phyloP scores from a whole-genome alignment of 192 early-diverging fungal species.

The Lunasporangiospora selenospora region DNA sequence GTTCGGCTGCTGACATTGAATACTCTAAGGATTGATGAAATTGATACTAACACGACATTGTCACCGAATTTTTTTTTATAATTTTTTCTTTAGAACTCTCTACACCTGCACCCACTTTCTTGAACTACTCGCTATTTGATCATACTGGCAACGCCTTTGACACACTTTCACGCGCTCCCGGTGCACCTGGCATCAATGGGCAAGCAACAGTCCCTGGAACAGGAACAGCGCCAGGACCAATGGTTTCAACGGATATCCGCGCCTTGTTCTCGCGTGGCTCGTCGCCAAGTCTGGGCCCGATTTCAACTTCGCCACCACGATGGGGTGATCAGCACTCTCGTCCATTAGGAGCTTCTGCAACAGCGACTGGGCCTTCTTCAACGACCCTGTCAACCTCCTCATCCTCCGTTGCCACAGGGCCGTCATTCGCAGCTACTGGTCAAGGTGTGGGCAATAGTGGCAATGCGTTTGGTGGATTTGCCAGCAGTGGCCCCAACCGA shows the following conservation, averaged over 20 bases:
- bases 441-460: no score
- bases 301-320: constrained; percentile 33
- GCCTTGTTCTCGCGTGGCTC: constrained; percentile 32
- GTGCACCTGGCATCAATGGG: not conserved
- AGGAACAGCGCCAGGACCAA: constrained; percentile 30
- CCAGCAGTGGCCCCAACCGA: no score
- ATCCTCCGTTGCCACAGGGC: no score
- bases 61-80: no score
- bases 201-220: not conserved
- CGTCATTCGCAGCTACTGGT: no score
- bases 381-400: no score
- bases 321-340: constrained; percentile 38
- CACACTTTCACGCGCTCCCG: constrained; percentile 4
- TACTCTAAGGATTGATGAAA: no score
- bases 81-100: not conserved
- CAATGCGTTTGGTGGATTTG: no score
- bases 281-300: constrained; percentile 14
- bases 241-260: constrained; percentile 32
- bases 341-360: no score
- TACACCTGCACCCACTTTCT: constrained; percentile 19
- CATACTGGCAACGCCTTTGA: constrained; percentile 40
- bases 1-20: no score
- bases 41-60: no score
- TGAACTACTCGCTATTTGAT: constrained; percentile 41
- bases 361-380: no score